Evolutionary conservation across 495 filamentous ascomycete species (phyloP).

Genomic region (Lophiostoma macrostomum): DNA sequence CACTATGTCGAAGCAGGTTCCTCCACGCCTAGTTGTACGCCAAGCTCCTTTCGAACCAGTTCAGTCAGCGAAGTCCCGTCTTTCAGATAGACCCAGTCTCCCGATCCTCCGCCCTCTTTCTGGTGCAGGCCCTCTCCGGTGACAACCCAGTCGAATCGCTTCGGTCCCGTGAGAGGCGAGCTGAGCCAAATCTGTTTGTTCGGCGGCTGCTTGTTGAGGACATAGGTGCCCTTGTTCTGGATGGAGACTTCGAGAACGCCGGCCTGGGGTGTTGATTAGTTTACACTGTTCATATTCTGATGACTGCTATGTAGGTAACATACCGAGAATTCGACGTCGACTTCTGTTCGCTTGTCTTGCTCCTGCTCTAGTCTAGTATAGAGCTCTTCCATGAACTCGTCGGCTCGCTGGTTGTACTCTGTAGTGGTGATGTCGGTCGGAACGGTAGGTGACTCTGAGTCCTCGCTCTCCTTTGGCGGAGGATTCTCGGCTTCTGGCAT

Average conservation of each 20-base stretch:
- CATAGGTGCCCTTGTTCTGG: constrained; percentile 68
- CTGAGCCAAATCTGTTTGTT: constrained; percentile 98
- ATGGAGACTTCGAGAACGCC: constrained; percentile 76
- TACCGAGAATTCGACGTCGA: constrained; percentile 63
- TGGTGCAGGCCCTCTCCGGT: constrained; percentile 65
- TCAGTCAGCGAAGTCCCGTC: constrained; percentile 73
- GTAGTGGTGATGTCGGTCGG: constrained; percentile 69
- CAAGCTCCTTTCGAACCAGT: constrained; percentile 68
- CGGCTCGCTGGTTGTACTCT: constrained; percentile 67
- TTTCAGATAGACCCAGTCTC: constrained; percentile 81
- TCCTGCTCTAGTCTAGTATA: constrained; percentile 23
- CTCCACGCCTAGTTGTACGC: constrained; percentile 40
- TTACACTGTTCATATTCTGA: constrained; percentile 1
- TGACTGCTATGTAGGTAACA: constrained; percentile 19
- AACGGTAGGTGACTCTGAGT: constrained; percentile 31
- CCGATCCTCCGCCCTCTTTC: constrained; percentile 65
- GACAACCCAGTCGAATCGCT: constrained; percentile 84
- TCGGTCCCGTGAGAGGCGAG: constrained; percentile 87
- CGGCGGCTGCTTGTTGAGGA: constrained; percentile 96
- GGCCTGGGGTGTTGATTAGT: constrained; percentile 50
- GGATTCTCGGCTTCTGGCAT: constrained; percentile 41
- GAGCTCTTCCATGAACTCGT: constrained; percentile 63
- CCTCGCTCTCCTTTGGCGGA: constrained; percentile 32
- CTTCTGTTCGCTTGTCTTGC: constrained; percentile 61
- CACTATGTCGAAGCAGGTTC: constrained; percentile 9